phyloP scores from a whole-genome alignment of 768 basidiomycete species.

The Chalciporus piperatus region DNA sequence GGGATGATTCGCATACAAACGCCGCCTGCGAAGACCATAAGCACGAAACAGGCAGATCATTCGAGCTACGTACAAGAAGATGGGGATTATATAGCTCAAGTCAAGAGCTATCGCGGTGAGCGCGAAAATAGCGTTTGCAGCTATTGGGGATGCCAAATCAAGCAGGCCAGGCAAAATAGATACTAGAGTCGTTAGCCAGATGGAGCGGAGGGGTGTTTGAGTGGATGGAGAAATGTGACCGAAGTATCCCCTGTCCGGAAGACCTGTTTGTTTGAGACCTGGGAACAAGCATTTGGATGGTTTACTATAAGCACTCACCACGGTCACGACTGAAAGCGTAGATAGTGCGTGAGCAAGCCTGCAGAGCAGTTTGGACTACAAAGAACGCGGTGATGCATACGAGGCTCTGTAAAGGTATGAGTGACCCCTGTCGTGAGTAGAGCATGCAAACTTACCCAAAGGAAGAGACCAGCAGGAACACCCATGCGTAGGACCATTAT shows the following conservation, averaged over 20 bases:
- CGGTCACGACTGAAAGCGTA: conserved; percentile 85
- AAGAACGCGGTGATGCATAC: conserved; percentile 88
- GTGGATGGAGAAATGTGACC: conserved; percentile 62
- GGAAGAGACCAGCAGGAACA: conserved; percentile 66
- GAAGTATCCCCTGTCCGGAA: conserved; percentile 79
- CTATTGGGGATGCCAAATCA: conserved; percentile 72
- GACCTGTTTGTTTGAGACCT: conserved; percentile 35
- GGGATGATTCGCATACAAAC: conserved; percentile 67
- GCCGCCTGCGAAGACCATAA: conserved; percentile 37
- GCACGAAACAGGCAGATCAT: neutral
- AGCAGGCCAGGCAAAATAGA: conserved; percentile 70
- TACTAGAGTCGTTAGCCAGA: conserved; percentile 68
- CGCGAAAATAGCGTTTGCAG: conserved; percentile 79
- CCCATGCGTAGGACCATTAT: conserved; percentile 79
- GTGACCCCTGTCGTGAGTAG: neutral
- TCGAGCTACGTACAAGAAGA: conserved; percentile 46
- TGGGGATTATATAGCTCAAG: conserved; percentile 79
- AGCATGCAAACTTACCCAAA: conserved; percentile 55
- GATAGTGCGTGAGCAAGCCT: conserved; percentile 78
- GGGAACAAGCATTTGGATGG: neutral
- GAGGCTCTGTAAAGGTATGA: conserved; percentile 42
- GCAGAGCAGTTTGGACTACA: conserved; percentile 76
- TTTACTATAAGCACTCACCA: conserved; percentile 36
- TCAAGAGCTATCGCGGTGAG: conserved; percentile 78
- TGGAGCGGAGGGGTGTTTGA: conserved; percentile 72